Conservation (phyloP, 1,284 basidiomycete genomes). For the Microbotryum saponariae region DNA sequence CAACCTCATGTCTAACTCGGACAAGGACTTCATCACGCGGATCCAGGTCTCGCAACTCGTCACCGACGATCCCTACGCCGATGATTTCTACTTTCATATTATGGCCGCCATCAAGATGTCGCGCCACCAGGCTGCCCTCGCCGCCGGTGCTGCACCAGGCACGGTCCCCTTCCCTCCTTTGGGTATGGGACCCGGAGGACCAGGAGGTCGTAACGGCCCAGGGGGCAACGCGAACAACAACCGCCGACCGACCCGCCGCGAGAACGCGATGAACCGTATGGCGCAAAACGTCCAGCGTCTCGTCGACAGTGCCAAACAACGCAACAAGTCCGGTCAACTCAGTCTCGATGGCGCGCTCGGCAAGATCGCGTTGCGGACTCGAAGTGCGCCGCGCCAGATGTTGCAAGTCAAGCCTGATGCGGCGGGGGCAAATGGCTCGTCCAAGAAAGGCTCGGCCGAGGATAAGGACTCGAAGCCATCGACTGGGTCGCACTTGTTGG, state of each 20-base stretch:
- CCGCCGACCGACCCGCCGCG: slow-evolving; percentile 50
- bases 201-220: not conserved
- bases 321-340: slow-evolving; percentile 36
- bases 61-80: slow-evolving; percentile 89
- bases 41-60: slow-evolving; percentile 98
- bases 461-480: slow-evolving; percentile 5
- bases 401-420: slow-evolving; percentile 63
- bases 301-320: slow-evolving; percentile 79
- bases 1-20: slow-evolving; percentile 95
- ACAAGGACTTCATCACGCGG: slow-evolving; percentile 99
- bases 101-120: slow-evolving; percentile 51
- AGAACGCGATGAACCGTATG: slow-evolving; percentile 94
- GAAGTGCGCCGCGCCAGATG: slow-evolving; percentile 90
- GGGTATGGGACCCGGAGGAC: not conserved
- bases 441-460: not conserved
- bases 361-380: slow-evolving; percentile 80
- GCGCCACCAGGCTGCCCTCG: slow-evolving; percentile 3
- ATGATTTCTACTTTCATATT: slow-evolving; percentile 98
- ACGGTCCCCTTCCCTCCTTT: not conserved
- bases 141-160: slow-evolving; percentile 8
- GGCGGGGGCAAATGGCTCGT: not conserved
- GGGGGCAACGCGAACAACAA: not conserved
- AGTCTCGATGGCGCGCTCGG: slow-evolving; percentile 88
- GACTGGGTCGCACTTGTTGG: slow-evolving; percentile 24
- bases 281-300: slow-evolving; percentile 95